A percentile compares a stretch with the other conserved stretches of the same genome.
Conservation (phyloP, 1,284 basidiomycete genomes). For the Lignosus rhinocerotis region DNA sequence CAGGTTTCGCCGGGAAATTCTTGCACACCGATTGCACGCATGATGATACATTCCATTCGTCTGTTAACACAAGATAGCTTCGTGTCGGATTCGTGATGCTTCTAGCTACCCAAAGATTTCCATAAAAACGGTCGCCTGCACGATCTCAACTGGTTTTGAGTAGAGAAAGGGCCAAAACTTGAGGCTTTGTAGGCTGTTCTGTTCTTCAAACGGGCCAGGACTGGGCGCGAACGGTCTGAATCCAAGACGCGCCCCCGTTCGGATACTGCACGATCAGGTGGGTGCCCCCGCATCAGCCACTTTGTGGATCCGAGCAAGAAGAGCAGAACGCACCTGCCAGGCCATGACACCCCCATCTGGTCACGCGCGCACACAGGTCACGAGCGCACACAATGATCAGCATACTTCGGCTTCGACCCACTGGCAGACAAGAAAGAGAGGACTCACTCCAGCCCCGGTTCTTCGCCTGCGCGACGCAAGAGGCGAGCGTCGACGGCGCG, state of each 20-base stretch:
- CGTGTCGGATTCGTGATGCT: not conserved
- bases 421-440: not conserved
- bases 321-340: conserved; percentile 28
- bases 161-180: not conserved
- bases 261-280: conserved; percentile 35
- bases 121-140: not conserved
- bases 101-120: not conserved
- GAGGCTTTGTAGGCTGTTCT: not conserved
- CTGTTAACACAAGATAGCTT: not conserved
- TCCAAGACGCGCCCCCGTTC: conserved; percentile 50
- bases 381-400: too few relatives aligned
- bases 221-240: conserved; percentile 35
- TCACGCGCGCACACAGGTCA: not conserved
- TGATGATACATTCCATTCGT: not conserved
- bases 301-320: not conserved
- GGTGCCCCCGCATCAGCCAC: not conserved
- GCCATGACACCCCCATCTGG: conserved; percentile 50
- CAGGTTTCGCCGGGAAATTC: too few relatives aligned
- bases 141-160: not conserved
- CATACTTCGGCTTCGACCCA: too few relatives aligned
- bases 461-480: conserved; percentile 56
- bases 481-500: conserved; percentile 48
- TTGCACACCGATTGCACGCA: too few relatives aligned
- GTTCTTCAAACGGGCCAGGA: conserved; percentile 30
- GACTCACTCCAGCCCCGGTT: conserved; percentile 54